Percentiles rank a stretch among this genome's conserved stretches.
phyloP scores from a whole-genome alignment of 2,329 filamentous ascomycete genomes.

The Lojkania enalia region DNA sequence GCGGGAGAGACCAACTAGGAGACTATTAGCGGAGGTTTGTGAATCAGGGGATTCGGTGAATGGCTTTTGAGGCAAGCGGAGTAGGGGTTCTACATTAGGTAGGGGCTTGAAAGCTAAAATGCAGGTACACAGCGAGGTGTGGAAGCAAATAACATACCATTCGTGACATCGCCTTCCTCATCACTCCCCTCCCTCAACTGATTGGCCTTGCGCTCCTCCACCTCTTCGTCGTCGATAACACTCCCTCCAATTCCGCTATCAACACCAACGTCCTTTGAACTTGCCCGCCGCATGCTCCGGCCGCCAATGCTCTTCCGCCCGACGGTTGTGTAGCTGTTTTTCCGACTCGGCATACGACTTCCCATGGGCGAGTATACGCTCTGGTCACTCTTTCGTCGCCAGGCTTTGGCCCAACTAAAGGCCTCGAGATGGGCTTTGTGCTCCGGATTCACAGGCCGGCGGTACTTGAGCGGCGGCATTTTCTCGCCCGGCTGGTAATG shows the following conservation, averaged over 20 bases:
- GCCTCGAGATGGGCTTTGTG: slow-evolving; percentile 55
- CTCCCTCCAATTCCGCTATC: slow-evolving; percentile 42
- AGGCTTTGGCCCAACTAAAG: slow-evolving; percentile 52
- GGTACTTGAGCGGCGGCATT: slow-evolving; percentile 56
- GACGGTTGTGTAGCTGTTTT: slow-evolving; percentile 38
- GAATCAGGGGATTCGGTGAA: neutral
- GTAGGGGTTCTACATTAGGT: no score
- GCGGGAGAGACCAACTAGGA: slow-evolving; percentile 41
- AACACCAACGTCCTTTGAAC: slow-evolving; percentile 20
- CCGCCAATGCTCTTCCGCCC: slow-evolving; percentile 34
- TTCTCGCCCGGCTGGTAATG: slow-evolving; percentile 57
- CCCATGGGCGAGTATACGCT: slow-evolving; percentile 55
- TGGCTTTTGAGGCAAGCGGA: neutral
- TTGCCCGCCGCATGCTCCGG: slow-evolving; percentile 20
- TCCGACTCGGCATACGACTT: slow-evolving; percentile 49
- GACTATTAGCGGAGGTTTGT: slow-evolving; percentile 20
- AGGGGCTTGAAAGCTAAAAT: no score
- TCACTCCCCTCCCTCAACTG: slow-evolving; percentile 49
- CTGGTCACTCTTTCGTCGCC: slow-evolving; percentile 50
- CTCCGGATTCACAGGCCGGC: slow-evolving; percentile 52
- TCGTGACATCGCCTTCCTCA: slow-evolving; percentile 50
- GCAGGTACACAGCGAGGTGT: no score
- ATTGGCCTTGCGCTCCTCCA: slow-evolving; percentile 24
- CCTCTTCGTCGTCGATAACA: slow-evolving; percentile 33
- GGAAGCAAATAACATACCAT: slow-evolving; percentile 44